Conservation (phyloP, 2,329 filamentous ascomycete genomes). For the Fusarium stilboides region DNA sequence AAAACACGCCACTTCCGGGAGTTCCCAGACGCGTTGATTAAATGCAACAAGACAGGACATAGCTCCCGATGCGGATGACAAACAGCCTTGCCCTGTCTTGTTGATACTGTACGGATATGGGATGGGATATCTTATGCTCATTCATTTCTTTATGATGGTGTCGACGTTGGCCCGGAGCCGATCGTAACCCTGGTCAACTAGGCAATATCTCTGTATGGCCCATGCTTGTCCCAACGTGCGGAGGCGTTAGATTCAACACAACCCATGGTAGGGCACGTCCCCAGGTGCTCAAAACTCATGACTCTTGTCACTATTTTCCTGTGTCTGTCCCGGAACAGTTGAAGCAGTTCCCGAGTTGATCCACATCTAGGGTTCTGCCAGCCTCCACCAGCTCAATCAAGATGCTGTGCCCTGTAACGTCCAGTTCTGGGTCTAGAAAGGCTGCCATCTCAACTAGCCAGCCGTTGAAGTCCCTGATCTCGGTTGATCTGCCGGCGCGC, state of each 20-base stretch:
- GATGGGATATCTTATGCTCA: conserved; percentile 5
- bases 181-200: conserved; percentile 33
- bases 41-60: conserved; percentile 38
- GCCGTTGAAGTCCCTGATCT: conserved; percentile 73
- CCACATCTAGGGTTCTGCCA: conserved; percentile 51
- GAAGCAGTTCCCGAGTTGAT: conserved; percentile 53
- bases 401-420: conserved; percentile 58
- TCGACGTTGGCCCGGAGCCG: conserved; percentile 30
- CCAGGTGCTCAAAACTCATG: conserved; percentile 30
- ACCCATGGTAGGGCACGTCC: conserved; percentile 27
- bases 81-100: conserved; percentile 4
- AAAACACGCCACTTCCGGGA: conserved; percentile 43
- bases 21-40: conserved; percentile 23
- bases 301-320: conserved; percentile 29
- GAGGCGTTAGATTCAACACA: conserved; percentile 35
- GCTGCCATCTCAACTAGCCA: conserved; percentile 66
- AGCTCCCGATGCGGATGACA: conserved; percentile 31
- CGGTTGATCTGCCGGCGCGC: conserved; percentile 65
- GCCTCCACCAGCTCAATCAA: conserved; percentile 62
- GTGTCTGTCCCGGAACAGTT: conserved; percentile 33
- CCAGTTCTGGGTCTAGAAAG: conserved; percentile 55
- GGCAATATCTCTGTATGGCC: conserved; percentile 1
- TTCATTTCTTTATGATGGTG: conserved; percentile 14
- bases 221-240: conserved; percentile 29
- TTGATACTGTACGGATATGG: not conserved